Base-by-base conservation (phyloP, 1,284 basidiomycete species). In the Cystobasidium pallidum region DNA sequence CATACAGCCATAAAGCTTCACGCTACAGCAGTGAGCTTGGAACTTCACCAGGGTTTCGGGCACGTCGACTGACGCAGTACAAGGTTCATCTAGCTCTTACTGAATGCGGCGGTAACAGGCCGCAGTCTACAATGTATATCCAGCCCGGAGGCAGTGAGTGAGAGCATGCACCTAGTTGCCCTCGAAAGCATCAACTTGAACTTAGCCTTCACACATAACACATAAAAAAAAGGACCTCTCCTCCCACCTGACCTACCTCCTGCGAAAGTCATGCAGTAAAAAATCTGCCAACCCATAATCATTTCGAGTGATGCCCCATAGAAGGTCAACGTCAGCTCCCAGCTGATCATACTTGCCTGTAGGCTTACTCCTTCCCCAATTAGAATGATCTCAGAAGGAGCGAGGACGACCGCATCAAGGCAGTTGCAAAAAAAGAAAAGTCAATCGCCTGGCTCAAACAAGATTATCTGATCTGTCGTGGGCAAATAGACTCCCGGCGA, bases 271-370 rank as follows among this genome's bases (percentile, higher is more conserved):
- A 30, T 21, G 64, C n/a, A 63, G 68, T 30, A 8, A 58, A 36
- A 41, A n/a, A 57, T 10, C 49, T 64, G 36, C 84, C 0, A 76
- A 83, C 30, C 80, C 84, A 84, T 73, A 78, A n/a, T 85, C 83
- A 65, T 87, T 87, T 41, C 58, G 72, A 15, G 92, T 94, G 30
- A 86, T 88, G 28, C 85, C 96, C 81, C 94, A 96, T 72, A n/a
- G n/a, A n/a, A n/a, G n/a, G n/a, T n/a, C n/a, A n/a, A n/a, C n/a
- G n/a, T n/a, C n/a, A n/a, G n/a, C n/a, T n/a, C n/a, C n/a, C n/a
- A n/a, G 36, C 36, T 39, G 36, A 39, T 39, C 36, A 39, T 13
- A 13, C 36, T 13, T 13, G 13, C 13, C 36, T 39, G 7, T 6
- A 30, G 39, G 62, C 66, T 63, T 58, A 58, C 43, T 47, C 71